Evolutionary conservation across 257 asterid genomes (phyloP).

Genomic region (Solanum tarijense): DNA sequence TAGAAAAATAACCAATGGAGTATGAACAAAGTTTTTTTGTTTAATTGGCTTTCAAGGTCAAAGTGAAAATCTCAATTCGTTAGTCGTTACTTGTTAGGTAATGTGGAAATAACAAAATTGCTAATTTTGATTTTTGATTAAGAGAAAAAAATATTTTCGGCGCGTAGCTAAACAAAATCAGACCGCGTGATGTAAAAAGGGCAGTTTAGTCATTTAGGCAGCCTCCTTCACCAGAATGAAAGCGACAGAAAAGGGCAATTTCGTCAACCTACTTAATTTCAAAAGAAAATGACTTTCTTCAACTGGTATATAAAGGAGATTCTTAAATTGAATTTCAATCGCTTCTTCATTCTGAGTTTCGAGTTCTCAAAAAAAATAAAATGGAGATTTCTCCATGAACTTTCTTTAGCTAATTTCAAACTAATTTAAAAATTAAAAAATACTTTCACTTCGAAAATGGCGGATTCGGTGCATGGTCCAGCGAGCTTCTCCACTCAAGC

Average conservation of each 20-base stretch:
- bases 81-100: not conserved
- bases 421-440: not conserved
- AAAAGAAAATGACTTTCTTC: not conserved
- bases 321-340: not conserved
- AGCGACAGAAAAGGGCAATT: conserved; percentile 18
- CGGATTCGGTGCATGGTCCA: conserved; percentile 31
- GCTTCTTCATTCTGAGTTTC: not conserved
- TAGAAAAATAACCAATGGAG: not conserved
- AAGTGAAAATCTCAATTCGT: not conserved
- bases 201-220: conserved; percentile 14
- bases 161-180: not conserved
- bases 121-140: not conserved
- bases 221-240: not conserved
- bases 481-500: conserved; percentile 86
- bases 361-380: not conserved
- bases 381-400: not conserved
- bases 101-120: not conserved
- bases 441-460: conserved; percentile 5
- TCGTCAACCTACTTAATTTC: conserved; percentile 4
- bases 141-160: not conserved
- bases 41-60: not conserved
- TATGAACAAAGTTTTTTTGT: not conserved
- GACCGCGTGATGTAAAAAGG: conserved; percentile 2
- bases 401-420: not conserved
- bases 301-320: not conserved